Percentiles rank a stretch among this genome's conserved stretches.
Evolutionary conservation across 2,329 filamentous ascomycete genomes (phyloP).

Genomic region (Colletotrichum tabaci): DNA sequence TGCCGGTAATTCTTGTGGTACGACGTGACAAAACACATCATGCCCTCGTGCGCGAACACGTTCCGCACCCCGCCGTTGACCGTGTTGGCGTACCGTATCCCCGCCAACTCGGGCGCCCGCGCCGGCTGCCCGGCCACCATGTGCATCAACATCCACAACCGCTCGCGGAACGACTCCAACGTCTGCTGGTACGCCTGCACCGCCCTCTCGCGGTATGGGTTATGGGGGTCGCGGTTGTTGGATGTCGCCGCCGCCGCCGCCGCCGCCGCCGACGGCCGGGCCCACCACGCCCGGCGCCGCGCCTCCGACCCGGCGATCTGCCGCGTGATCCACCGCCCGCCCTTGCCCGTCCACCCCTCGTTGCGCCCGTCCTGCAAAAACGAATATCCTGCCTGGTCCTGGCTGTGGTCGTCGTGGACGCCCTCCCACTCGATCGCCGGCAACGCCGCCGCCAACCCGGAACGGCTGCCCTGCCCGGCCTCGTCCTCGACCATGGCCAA

Average conservation of each 20-base stretch:
- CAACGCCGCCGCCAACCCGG: no score
- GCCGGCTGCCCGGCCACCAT: slow-evolving; percentile 22
- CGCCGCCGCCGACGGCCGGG: neutral
- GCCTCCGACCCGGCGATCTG: neutral
- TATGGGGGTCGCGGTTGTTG: no score
- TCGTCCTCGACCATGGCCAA: slow-evolving; percentile 13
- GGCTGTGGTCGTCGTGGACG: slow-evolving; percentile 19
- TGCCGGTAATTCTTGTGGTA: slow-evolving; percentile 1
- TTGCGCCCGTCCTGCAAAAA: slow-evolving; percentile 32
- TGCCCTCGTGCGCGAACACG: slow-evolving; percentile 32
- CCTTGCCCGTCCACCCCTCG: slow-evolving; percentile 7
- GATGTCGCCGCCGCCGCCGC: no score
- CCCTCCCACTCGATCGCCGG: no score
- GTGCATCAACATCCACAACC: slow-evolving; percentile 37
- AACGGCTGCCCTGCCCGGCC: neutral
- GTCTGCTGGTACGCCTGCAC: slow-evolving; percentile 13
- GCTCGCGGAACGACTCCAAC: slow-evolving; percentile 32
- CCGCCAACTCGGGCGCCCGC: slow-evolving; percentile 26
- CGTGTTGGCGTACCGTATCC: slow-evolving; percentile 31
- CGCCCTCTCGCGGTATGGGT: neutral
- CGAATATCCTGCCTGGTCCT: slow-evolving; percentile 15
- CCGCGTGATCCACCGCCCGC: slow-evolving; percentile 2
- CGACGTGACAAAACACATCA: slow-evolving; percentile 8
- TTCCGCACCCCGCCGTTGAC: slow-evolving; percentile 37
- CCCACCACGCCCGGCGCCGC: neutral